Evolutionary conservation across 768 basidiomycete genomes (phyloP).

Genomic region (Tylopilus sp.): DNA sequence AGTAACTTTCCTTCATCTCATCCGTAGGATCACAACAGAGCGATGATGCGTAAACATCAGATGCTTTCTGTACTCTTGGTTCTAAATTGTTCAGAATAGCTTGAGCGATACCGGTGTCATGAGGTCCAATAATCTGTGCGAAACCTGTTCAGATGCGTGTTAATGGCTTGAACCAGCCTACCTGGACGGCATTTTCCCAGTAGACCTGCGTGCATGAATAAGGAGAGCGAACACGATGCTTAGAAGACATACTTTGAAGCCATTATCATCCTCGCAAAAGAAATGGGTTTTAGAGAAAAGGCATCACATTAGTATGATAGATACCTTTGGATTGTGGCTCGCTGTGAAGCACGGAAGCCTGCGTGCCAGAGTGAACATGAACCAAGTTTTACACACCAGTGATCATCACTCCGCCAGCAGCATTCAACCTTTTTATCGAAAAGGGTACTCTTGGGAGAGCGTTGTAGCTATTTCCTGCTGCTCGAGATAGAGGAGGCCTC

Average conservation of each 20-base stretch:
- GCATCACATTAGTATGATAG: neutral
- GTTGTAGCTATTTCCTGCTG: neutral
- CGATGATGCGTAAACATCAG: slow-evolving; percentile 36
- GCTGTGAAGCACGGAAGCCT: slow-evolving; percentile 37
- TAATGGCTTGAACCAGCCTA: slow-evolving; percentile 23
- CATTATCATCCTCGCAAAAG: slow-evolving; percentile 68
- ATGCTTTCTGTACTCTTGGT: slow-evolving; percentile 43
- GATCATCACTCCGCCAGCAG: slow-evolving; percentile 87
- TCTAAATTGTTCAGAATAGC: slow-evolving; percentile 61
- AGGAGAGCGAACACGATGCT: neutral
- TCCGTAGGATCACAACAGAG: slow-evolving; percentile 55
- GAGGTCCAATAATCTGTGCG: slow-evolving; percentile 75
- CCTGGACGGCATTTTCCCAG: slow-evolving; percentile 88
- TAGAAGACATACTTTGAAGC: slow-evolving; percentile 61
- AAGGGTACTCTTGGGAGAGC: slow-evolving; percentile 68
- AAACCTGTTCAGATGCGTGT: neutral
- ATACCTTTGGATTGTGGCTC: slow-evolving; percentile 85
- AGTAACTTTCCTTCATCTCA: slow-evolving; percentile 58
- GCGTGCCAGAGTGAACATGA: neutral
- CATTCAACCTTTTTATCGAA: slow-evolving; percentile 57
- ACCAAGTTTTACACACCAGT: slow-evolving; percentile 56
- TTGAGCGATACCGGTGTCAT: slow-evolving; percentile 72
- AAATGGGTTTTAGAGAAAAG: slow-evolving; percentile 1
- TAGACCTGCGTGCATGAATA: slow-evolving; percentile 54
- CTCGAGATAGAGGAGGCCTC: slow-evolving; percentile 19